phyloP scores from a whole-genome alignment of 2,329 filamentous ascomycete species.

The Fonsecaea multimorphosa region DNA sequence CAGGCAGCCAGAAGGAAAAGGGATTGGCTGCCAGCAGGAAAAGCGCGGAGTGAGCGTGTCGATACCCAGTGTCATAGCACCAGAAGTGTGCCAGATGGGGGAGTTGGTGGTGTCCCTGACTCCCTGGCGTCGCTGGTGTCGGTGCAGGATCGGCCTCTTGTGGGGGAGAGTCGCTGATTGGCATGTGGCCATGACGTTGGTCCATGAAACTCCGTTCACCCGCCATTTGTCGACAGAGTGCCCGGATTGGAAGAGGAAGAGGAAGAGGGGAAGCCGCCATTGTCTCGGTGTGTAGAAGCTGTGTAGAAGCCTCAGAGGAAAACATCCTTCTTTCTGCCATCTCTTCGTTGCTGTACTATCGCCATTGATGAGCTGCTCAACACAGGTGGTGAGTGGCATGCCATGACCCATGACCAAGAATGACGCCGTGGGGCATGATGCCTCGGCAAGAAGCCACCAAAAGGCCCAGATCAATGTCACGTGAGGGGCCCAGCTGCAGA shows the following conservation, averaged over 20 bases:
- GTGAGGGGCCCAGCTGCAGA: not conserved
- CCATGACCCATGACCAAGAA: not conserved
- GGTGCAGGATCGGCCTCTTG: conserved; percentile 33
- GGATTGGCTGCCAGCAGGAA: not conserved
- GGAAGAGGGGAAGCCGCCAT: no score
- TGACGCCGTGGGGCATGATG: not conserved
- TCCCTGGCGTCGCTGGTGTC: no score
- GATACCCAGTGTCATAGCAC: not conserved
- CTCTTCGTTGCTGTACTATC: not conserved
- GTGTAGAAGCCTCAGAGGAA: no score
- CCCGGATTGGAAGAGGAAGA: not conserved
- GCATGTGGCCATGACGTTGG: conserved; percentile 26
- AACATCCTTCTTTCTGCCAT: not conserved
- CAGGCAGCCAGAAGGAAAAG: not conserved
- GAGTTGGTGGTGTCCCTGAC: not conserved
- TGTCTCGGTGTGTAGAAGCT: not conserved
- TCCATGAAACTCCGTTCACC: conserved; percentile 14
- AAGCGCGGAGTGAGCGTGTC: not conserved
- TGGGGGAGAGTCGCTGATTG: conserved; percentile 17
- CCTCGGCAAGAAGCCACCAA: not conserved
- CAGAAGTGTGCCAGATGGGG: no score
- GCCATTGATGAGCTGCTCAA: no score
- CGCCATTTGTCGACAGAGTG: conserved; percentile 11
- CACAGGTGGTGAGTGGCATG: not conserved
- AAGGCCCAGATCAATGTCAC: not conserved